Base-by-base conservation (phyloP, 2,329 filamentous ascomycete species). In the Xylariaceae sp. region DNA sequence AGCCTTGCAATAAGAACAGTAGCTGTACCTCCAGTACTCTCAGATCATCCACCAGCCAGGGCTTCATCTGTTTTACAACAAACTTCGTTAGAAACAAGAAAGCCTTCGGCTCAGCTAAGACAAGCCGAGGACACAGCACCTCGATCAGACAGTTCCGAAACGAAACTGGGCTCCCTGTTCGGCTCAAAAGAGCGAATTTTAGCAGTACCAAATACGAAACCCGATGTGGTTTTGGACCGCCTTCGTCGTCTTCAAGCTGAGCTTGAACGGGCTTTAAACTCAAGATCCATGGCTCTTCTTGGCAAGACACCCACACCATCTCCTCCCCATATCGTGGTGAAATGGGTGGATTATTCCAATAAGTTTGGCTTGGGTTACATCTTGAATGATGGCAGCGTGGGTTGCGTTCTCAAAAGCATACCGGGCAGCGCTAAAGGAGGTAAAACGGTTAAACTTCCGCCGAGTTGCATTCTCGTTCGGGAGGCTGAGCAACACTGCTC, bases 271-370 rank as follows among this genome's bases (percentile, higher is more conserved):
- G 83, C 84, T 3, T 72, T 87, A 6, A 87, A 87, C 61, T 77
- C 84, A 32, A 79, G 85, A 64, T 78, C 83, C 1, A 85, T 84
- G 78, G 84, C 84, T 16, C 76, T 85, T 48, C 74, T 85, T 42
- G 75, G 81, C 8, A 81, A 83, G 72, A 75, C 80, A 53, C 72
- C 78, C 57, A 70, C 79, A 50, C 75, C 81, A 67, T 67, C 85
- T 57, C 71, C 87, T 67, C 80, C 87, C 67, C 73, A 85, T 67
- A 82, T 87, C 37, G 84, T 87, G 10, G 82, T 87, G 9, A 91
- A 92, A 67, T 94, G 90, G 90, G 90, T 94, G 6, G 90, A 94
- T 69, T 94, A 94, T 70, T 91, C 89, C 54, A 91, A 92, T 72
- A 92, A 92, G 69, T 91, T 92, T 69, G 90, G 90, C 10, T 80